phyloP scores from a whole-genome alignment of 164 flowering plant species.

The Taxillus chinensis region DNA sequence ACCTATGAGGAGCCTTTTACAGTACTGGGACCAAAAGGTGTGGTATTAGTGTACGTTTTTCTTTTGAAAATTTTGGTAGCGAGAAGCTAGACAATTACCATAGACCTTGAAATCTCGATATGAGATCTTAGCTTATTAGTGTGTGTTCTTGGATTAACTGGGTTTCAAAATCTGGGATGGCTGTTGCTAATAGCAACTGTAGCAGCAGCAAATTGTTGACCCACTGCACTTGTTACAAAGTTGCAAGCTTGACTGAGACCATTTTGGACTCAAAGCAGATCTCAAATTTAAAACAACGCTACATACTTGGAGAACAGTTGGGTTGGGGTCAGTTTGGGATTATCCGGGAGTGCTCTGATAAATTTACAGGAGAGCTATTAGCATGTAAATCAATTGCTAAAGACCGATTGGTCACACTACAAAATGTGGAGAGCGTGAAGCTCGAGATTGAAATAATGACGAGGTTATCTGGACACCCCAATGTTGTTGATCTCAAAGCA shows the following conservation, averaged over 20 bases:
- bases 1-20: constrained; percentile 7
- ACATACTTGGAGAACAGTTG: constrained; percentile 51
- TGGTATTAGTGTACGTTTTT: constrained; percentile 4
- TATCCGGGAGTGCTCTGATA: constrained; percentile 52
- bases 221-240: constrained; percentile 32
- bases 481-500: constrained; percentile 48
- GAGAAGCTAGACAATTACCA: not conserved
- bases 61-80: not conserved
- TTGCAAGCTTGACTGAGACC: constrained; percentile 24
- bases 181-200: constrained; percentile 53
- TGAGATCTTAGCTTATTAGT: not conserved
- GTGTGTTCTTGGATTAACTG: constrained; percentile 7
- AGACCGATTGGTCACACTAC: constrained; percentile 35
- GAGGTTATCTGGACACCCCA: constrained; percentile 50
- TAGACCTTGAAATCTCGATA: not conserved
- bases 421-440: constrained; percentile 38
- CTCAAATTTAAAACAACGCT: constrained; percentile 36
- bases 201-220: constrained; percentile 10
- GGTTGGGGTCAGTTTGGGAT: constrained; percentile 83
- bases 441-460: constrained; percentile 58
- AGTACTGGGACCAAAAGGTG: constrained; percentile 9
- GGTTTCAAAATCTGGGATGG: constrained; percentile 31
- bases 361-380: constrained; percentile 37
- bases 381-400: constrained; percentile 57
- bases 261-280: constrained; percentile 33